phyloP scores from a whole-genome alignment of 73 alveolate species.

The Paramecium pentaurelia region DNA sequence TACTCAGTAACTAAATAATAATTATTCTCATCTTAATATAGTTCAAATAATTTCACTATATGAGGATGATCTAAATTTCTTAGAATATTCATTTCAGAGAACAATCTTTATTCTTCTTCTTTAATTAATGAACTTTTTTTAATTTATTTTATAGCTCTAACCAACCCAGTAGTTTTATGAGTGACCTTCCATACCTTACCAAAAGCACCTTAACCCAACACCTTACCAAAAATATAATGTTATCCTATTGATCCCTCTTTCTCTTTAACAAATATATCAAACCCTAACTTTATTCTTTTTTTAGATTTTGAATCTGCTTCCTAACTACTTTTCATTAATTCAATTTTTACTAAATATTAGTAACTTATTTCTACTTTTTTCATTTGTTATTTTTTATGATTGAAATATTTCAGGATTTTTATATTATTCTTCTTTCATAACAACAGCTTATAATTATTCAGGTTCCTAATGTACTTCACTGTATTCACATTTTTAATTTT shows the following conservation, averaged over 20 bases:
- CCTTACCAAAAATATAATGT: conserved; percentile 37
- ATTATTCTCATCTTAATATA: conserved; percentile 75
- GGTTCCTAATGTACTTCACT: conserved; percentile 10
- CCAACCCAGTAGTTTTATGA: conserved; percentile 46
- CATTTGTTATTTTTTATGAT: background rate
- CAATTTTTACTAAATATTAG: background rate
- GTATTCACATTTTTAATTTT: background rate
- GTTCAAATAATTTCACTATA: conserved; percentile 70
- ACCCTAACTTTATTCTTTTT: background rate
- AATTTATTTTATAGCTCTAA: conserved; percentile 46
- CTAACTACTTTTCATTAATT: background rate
- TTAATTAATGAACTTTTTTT: background rate
- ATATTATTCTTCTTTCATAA: background rate
- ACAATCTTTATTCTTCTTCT: conserved; percentile 36
- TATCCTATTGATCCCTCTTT: conserved; percentile 1
- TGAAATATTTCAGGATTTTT: background rate
- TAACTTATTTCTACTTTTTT: background rate
- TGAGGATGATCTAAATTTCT: conserved; percentile 46
- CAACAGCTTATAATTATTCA: background rate
- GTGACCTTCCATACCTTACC: conserved; percentile 57
- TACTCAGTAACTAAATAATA: conserved; percentile 82
- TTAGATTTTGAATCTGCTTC: background rate
- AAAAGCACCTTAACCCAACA: conserved; percentile 44
- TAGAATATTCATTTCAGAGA: conserved; percentile 22
- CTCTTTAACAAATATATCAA: background rate